Conservation (phyloP, 2,329 filamentous ascomycete species). For the Coniochaeta sp. region DNA sequence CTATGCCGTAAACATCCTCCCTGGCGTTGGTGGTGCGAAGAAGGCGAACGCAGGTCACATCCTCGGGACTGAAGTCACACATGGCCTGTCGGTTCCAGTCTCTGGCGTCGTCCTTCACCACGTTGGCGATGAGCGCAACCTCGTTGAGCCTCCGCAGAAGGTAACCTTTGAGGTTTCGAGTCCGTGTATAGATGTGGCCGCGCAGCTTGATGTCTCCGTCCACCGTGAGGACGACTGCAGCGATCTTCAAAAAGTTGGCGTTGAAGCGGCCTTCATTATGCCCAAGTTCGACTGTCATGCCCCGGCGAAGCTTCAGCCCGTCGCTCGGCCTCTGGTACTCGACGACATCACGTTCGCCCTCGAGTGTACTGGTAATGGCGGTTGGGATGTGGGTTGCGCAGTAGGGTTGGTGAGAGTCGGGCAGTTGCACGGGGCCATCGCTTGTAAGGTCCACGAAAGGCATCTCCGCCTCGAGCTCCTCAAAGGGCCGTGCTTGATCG, state of each 20-base stretch:
- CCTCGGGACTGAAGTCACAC: slow-evolving; percentile 30
- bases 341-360: background rate
- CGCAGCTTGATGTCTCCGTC: slow-evolving; percentile 28
- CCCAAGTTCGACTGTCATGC: slow-evolving; percentile 22
- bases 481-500: background rate
- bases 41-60: slow-evolving; percentile 30
- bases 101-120: slow-evolving; percentile 26
- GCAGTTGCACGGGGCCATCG: background rate
- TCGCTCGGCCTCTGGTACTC: background rate
- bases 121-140: slow-evolving; percentile 32
- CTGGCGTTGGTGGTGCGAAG: slow-evolving; percentile 49
- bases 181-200: slow-evolving; percentile 30
- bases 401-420: background rate
- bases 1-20: slow-evolving; percentile 31
- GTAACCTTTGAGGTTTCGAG: slow-evolving; percentile 24
- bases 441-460: background rate
- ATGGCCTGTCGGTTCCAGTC: slow-evolving; percentile 25
- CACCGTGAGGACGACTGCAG: slow-evolving; percentile 22
- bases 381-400: background rate
- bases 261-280: slow-evolving; percentile 10
- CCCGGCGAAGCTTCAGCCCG: slow-evolving; percentile 14
- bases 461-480: background rate
- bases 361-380: background rate
- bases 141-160: slow-evolving; percentile 34
- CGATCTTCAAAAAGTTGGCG: slow-evolving; percentile 31